Base-by-base conservation (phyloP, 345 rosid species). In the Ailanthus altissimus region DNA sequence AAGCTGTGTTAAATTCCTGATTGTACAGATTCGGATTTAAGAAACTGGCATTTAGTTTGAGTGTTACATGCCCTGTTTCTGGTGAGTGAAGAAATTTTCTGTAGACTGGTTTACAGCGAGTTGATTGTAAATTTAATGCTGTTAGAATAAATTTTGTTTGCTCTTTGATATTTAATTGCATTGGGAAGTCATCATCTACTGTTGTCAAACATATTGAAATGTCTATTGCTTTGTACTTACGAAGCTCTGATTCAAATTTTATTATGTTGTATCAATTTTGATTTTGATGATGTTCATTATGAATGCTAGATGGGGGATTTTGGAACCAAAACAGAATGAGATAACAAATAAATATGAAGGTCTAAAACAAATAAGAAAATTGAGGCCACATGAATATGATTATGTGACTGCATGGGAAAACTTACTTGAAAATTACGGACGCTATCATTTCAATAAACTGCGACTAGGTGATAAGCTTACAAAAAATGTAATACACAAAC, bases 1-100 rank as follows among this genome's bases (percentile, higher is more conserved):
- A 38, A 80, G 45, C 68, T 21, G 80, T 77, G 45, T 76, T 73
- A 62, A 75, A 79, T 63, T 49, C 70, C 80, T 72, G 71, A 70
- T 76, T 87, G 87, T 85, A 85, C 82, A 84, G 79, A 79, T 77
- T 68, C 75, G 23, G 83, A 67, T 77, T 78, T 45, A 47, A 20
- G 54, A 64, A 79, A 84, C 75, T 43, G 79, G 77, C 54, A 72
- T 74, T 79, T 81, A 81, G 72, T 82, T 61, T 75, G 81, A 74
- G 77, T 66, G 81, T 57, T 75, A 70, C 64, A 51, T 32, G 65
- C 78, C 59, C 42, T 58, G 70, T 70, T 62, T 42, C 59, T 81
- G 45, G 38, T 38, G 80, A 73, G 82, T 70, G 76, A 59, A 74
- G 79, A 70, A 42, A 20, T 57, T 53, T 67, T 23, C 72, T 81